Percentiles rank a stretch among this genome's conserved stretches.
Conservation (phyloP, 129 eudicot species). For the Heracleum sosnowskyi region DNA sequence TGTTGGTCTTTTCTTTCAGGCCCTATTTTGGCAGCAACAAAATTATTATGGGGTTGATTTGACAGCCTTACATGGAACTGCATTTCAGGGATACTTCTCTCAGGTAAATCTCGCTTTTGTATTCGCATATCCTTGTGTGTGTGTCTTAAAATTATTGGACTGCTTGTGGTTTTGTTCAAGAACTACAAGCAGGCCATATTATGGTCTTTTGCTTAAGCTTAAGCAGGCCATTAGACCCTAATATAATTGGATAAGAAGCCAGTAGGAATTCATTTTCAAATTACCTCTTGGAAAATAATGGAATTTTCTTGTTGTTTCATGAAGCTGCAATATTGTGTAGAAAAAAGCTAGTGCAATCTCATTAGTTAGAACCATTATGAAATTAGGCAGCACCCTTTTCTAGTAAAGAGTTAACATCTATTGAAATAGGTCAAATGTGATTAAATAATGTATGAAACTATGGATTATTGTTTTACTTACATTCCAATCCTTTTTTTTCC, state of each 20-base stretch:
- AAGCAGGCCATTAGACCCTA: not conserved
- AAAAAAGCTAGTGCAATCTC: not conserved
- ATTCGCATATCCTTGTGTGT: not conserved
- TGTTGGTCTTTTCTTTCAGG: slow-evolving; percentile 42
- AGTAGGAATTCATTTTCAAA: not conserved
- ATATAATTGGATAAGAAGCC: not conserved
- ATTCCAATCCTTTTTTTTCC: not conserved
- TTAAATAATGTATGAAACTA: not conserved
- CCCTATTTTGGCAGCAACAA: slow-evolving; percentile 97
- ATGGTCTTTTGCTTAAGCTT: not conserved
- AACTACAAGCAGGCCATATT: not conserved
- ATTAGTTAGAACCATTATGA: not conserved
- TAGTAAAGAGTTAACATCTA: not conserved
- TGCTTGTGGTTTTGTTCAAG: not conserved
- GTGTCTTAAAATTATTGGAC: not conserved
- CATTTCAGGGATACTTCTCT: slow-evolving; percentile 88
- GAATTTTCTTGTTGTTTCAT: not conserved
- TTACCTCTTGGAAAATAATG: not conserved
- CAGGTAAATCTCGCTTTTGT: slow-evolving; percentile 47
- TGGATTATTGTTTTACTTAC: not conserved
- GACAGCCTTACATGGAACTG: slow-evolving; percentile 85
- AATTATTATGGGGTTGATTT: slow-evolving; percentile 91
- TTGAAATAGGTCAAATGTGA: not conserved
- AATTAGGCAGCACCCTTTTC: not conserved
- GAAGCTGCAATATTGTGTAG: not conserved